These are phyloP conservation scores for Endothia cerciana DNA, from an alignment of 2,329 filamentous ascomycete species.

Conservation along the genomic window DNA sequence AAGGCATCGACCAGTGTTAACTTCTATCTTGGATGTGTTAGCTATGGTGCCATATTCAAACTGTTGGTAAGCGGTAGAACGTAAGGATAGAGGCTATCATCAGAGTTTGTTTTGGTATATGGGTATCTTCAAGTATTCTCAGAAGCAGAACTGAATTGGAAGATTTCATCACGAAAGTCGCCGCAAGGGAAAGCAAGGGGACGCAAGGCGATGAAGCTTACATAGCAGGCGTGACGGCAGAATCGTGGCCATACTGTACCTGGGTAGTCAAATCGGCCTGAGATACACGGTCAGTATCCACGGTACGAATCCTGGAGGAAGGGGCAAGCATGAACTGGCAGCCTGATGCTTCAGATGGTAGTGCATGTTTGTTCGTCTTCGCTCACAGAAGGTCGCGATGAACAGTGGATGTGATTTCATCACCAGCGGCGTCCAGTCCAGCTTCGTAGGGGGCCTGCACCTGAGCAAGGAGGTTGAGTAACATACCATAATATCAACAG, in stretches of 20 bases:
- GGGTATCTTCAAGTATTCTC: constrained; percentile 66
- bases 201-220: not conserved
- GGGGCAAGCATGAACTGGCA: constrained; percentile 30
- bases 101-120: constrained; percentile 68
- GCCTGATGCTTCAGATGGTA: constrained; percentile 68
- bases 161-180: constrained; percentile 65
- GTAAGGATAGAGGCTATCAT: constrained; percentile 37
- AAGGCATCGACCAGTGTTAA: not conserved
- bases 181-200: not conserved
- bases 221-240: constrained; percentile 27
- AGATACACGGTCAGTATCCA: constrained; percentile 18
- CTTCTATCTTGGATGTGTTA: constrained; percentile 18
- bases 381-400: constrained; percentile 62
- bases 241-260: not conserved
- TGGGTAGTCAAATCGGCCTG: not conserved
- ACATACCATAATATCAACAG: constrained; percentile 16
- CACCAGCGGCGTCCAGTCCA: constrained; percentile 44
- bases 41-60: not conserved
- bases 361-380: constrained; percentile 70
- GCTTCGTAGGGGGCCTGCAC: constrained; percentile 11
- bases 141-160: constrained; percentile 76
- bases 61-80: not conserved
- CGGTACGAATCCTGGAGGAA: constrained; percentile 8
- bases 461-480: not conserved
- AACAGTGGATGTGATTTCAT: constrained; percentile 64